A percentile compares a stretch with the other conserved stretches of the same genome.
Evolutionary conservation across 768 basidiomycete species (phyloP).

Genomic region (Dioszegia crocea): DNA sequence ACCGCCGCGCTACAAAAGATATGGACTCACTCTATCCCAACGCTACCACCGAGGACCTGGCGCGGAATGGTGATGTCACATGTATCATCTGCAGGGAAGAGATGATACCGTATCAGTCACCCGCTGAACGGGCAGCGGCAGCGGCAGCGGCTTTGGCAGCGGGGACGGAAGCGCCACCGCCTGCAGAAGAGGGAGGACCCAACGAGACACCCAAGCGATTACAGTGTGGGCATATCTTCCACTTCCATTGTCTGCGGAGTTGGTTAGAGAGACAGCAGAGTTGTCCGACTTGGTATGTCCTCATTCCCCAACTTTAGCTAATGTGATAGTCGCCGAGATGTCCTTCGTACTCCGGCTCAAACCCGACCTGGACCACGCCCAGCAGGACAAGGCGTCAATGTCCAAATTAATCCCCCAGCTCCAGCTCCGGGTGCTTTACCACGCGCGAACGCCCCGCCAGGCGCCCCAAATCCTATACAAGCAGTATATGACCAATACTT

Average conservation of each 20-base stretch:
- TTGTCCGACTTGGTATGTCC: slow-evolving; percentile 88
- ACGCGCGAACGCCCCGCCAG: slow-evolving; percentile 10
- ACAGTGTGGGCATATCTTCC: slow-evolving; percentile 95
- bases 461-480: slow-evolving; percentile 28
- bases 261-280: slow-evolving; percentile 99
- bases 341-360: slow-evolving; percentile 22
- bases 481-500: slow-evolving; percentile 37
- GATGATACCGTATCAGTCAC: slow-evolving; percentile 56
- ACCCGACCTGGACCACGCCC: slow-evolving; percentile 1
- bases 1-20: slow-evolving; percentile 87
- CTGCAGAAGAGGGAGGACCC: slow-evolving; percentile 64
- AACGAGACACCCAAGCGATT: slow-evolving; percentile 96
- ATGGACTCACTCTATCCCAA: slow-evolving; percentile 96
- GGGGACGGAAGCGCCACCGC: slow-evolving; percentile 9
- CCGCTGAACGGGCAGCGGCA: slow-evolving; percentile 11
- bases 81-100: slow-evolving; percentile 99
- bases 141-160: slow-evolving; percentile 6
- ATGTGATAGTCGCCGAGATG: slow-evolving; percentile 31
- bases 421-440: slow-evolving; percentile 45
- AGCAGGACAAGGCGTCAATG: slow-evolving; percentile 1
- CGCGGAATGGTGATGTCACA: slow-evolving; percentile 75
- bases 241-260: slow-evolving; percentile 91
- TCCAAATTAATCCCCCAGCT: slow-evolving; percentile 33
- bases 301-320: neutral
- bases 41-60: slow-evolving; percentile 79